Evolutionary conservation across 768 basidiomycete species (phyloP).

Genomic region (Calvatia gigantea): DNA sequence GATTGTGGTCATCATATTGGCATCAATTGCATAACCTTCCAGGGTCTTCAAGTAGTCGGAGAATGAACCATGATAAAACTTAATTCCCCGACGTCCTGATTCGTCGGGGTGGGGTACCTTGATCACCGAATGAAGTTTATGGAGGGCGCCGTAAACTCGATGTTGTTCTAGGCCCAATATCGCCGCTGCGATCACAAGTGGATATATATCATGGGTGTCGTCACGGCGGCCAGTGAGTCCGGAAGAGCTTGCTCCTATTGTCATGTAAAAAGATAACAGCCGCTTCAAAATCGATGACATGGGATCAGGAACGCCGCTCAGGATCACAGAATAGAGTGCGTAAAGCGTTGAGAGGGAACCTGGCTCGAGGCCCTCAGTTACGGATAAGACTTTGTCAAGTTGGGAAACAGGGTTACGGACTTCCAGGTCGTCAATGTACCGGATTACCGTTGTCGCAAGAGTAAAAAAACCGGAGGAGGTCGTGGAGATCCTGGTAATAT

Average conservation of each 20-base stretch:
- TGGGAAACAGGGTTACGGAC: neutral
- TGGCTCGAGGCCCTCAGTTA: neutral
- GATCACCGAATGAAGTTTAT: neutral
- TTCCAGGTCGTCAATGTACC: neutral
- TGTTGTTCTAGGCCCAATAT: neutral
- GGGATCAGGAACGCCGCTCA: neutral
- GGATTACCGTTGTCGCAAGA: neutral
- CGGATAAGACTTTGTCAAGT: neutral
- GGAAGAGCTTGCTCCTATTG: neutral
- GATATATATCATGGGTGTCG: neutral
- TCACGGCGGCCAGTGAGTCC: too few relatives aligned
- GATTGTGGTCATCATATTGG: neutral
- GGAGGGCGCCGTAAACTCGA: neutral
- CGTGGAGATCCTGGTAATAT: neutral
- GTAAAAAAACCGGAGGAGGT: neutral
- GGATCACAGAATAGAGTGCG: neutral
- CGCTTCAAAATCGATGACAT: neutral
- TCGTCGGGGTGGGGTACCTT: neutral
- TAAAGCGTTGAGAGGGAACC: neutral
- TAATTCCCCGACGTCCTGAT: neutral
- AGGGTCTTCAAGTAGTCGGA: neutral
- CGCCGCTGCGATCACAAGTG: neutral
- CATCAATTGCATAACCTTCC: neutral
- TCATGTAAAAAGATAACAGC: neutral
- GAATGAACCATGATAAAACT: constrained; percentile 1